A percentile compares a stretch with the other conserved stretches of the same genome.
phyloP scores from a whole-genome alignment of 495 filamentous ascomycete genomes.

The Recurvomyces mirabilis region DNA sequence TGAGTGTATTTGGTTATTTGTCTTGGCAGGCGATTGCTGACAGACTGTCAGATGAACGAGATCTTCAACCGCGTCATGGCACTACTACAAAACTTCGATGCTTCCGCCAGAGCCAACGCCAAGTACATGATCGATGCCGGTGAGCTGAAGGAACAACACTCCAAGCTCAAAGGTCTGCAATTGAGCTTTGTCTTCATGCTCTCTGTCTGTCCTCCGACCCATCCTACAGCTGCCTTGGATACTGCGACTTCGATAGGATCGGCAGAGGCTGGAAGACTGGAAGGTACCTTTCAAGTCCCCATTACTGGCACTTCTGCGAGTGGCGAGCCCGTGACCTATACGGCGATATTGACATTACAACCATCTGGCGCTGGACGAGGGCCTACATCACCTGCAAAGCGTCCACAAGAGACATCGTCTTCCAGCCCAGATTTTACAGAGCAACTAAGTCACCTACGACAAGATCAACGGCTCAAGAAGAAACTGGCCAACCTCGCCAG shows the following conservation, averaged over 20 bases:
- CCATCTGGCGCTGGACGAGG: background rate
- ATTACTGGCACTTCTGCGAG: background rate
- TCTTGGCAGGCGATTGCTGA: too few species aligned
- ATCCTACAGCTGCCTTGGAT: background rate
- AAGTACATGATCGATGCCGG: conserved; percentile 4
- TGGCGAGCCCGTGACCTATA: background rate
- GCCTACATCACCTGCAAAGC: background rate
- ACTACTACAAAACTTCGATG: background rate
- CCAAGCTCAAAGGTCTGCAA: conserved; percentile 1
- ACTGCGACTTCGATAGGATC: background rate
- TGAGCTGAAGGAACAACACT: background rate
- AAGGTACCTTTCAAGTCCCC: background rate
- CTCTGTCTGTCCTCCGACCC: background rate
- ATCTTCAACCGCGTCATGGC: background rate
- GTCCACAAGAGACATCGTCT: too few species aligned
- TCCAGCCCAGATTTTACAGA: background rate
- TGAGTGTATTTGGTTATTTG: background rate
- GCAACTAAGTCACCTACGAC: background rate
- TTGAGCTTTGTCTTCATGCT: conserved; percentile 6
- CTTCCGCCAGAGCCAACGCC: background rate
- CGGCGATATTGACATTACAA: conserved; percentile 1
- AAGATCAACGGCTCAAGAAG: background rate
- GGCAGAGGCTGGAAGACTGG: background rate
- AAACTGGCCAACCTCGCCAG: conserved; percentile 1
- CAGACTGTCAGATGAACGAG: background rate